Evolutionary conservation across 805 yeast species (phyloP).

Genomic region (Yamadazyma tumulicola): DNA sequence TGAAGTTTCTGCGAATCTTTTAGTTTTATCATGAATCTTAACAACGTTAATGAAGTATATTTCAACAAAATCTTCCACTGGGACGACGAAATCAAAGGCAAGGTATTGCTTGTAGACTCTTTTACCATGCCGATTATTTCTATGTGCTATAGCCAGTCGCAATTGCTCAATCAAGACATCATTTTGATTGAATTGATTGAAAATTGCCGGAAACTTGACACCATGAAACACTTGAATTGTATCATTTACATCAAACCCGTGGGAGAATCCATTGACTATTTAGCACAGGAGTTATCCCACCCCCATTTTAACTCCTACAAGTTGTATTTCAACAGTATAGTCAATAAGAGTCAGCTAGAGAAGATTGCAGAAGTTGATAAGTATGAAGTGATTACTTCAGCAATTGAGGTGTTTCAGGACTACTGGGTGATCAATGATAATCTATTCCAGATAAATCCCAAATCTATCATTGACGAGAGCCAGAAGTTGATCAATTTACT

Average conservation of each 20-base stretch:
- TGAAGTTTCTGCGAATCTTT: too few relatives aligned
- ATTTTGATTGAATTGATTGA: constrained; percentile 65
- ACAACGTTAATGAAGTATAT: constrained; percentile 27
- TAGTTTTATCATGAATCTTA: constrained; percentile 19
- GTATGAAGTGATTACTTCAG: constrained; percentile 69
- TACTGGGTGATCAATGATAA: constrained; percentile 71
- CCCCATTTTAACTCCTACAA: constrained; percentile 83
- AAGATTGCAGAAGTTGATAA: constrained; percentile 88
- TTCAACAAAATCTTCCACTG: constrained; percentile 26
- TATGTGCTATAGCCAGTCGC: constrained; percentile 86
- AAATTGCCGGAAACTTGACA: constrained; percentile 62
- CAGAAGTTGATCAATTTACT: constrained; percentile 50
- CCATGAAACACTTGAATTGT: constrained; percentile 66
- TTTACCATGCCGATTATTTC: constrained; percentile 82
- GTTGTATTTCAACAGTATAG: constrained; percentile 71
- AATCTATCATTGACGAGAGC: constrained; percentile 32
- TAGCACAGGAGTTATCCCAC: constrained; percentile 63
- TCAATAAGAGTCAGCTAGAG: constrained; percentile 77
- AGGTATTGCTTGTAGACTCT: constrained; percentile 72
- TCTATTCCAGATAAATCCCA: constrained; percentile 40
- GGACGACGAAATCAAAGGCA: constrained; percentile 9
- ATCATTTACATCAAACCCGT: constrained; percentile 75
- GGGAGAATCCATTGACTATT: constrained; percentile 53
- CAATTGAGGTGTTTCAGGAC: constrained; percentile 84
- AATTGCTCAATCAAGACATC: constrained; percentile 76